Conservation (phyloP, 768 basidiomycete genomes). For the Phylloporus arenicola region DNA sequence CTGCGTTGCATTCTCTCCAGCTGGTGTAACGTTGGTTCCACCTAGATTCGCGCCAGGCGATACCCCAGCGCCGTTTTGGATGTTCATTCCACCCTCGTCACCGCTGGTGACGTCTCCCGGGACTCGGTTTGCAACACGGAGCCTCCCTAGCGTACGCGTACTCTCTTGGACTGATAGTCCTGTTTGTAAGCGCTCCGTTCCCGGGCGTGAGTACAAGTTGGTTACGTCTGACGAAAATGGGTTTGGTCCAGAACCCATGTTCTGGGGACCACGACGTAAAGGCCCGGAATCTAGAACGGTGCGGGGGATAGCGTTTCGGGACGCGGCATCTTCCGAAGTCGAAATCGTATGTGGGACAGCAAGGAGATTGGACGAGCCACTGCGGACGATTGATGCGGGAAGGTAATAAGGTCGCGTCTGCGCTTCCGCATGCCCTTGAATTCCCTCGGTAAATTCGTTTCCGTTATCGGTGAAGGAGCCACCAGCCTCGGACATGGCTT, state of each 20-base stretch:
- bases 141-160: slow-evolving; percentile 36
- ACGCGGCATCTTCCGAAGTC: neutral
- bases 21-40: neutral
- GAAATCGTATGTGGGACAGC: slow-evolving; percentile 13
- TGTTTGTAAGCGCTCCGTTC: slow-evolving; percentile 12
- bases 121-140: slow-evolving; percentile 45
- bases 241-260: slow-evolving; percentile 1
- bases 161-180: slow-evolving; percentile 27
- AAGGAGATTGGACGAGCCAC: slow-evolving; percentile 16
- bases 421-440: slow-evolving; percentile 4
- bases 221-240: slow-evolving; percentile 6
- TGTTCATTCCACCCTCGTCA: slow-evolving; percentile 25
- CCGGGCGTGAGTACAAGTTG: slow-evolving; percentile 5
- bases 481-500: slow-evolving; percentile 3
- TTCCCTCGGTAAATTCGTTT: slow-evolving; percentile 2
- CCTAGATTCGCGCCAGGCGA: neutral
- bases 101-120: slow-evolving; percentile 42
- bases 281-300: neutral
- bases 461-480: neutral
- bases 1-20: neutral
- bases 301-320: slow-evolving; percentile 4
- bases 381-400: slow-evolving; percentile 20
- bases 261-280: neutral
- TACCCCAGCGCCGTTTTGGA: neutral
- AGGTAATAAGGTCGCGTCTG: slow-evolving; percentile 21